These are phyloP conservation scores for Penicillium sclerotigenum DNA, from an alignment of 2,329 filamentous ascomycete genomes.

Conservation along the genomic window DNA sequence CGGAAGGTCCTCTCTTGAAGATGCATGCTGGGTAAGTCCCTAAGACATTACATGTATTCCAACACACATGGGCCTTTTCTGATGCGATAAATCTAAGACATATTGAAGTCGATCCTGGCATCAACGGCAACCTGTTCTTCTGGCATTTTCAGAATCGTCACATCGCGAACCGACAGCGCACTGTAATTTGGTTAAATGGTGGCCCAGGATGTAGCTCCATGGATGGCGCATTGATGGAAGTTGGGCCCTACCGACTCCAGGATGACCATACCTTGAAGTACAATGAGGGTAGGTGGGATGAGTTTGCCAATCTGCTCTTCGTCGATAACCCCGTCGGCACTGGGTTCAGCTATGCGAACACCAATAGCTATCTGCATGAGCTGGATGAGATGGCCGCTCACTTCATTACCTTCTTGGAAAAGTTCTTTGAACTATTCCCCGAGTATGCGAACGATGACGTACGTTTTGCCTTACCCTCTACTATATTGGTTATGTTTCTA, in stretches of 20 bases:
- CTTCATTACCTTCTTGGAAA: constrained; percentile 83
- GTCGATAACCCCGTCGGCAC: constrained; percentile 97
- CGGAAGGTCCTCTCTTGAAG: constrained; percentile 74
- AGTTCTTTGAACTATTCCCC: constrained; percentile 86
- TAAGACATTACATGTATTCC: not conserved
- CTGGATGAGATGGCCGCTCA: constrained; percentile 85
- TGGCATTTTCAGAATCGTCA: constrained; percentile 97
- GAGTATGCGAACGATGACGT: constrained; percentile 91
- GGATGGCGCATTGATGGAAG: constrained; percentile 94
- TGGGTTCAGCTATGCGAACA: constrained; percentile 93
- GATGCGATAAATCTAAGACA: constrained; percentile 61
- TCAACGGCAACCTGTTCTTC: constrained; percentile 95
- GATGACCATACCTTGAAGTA: constrained; percentile 68
- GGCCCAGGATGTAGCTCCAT: constrained; percentile 96
- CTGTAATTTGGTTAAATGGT: constrained; percentile 95
- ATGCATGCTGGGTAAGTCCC: constrained; percentile 91
- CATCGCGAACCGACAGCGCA: constrained; percentile 85
- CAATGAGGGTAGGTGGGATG: constrained; percentile 97
- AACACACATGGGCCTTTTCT: not conserved
- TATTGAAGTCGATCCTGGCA: constrained; percentile 79
- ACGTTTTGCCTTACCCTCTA: constrained; percentile 44
- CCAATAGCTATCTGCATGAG: constrained; percentile 79
- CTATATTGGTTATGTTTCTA: not conserved
- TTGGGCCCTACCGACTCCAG: constrained; percentile 86
- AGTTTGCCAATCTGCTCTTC: constrained; percentile 95